Evolutionary conservation across 371 early-diverging fungal species (phyloP).

Genomic region (Mortierella sp.): DNA sequence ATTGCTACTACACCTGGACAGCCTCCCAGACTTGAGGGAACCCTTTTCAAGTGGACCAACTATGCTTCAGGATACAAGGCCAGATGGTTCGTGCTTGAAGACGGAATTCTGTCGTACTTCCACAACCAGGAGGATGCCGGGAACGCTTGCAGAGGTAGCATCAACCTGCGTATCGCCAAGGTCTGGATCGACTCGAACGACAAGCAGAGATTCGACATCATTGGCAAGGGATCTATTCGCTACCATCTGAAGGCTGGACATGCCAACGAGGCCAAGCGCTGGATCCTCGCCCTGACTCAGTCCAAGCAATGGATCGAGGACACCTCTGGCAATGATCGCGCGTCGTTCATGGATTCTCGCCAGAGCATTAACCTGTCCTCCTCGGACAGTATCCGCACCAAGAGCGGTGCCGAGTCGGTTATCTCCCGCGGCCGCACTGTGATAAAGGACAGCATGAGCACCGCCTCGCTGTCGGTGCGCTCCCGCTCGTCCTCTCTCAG

Average conservation of each 20-base stretch:
- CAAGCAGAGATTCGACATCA: slow-evolving; percentile 79
- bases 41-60: slow-evolving; percentile 87
- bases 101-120: slow-evolving; percentile 82
- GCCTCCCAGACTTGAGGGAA: slow-evolving; percentile 68
- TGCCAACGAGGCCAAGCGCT: slow-evolving; percentile 80
- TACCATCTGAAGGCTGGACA: slow-evolving; percentile 77
- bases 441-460: slow-evolving; percentile 15
- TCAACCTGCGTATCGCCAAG: slow-evolving; percentile 76
- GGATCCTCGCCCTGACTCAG: slow-evolving; percentile 82
- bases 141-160: slow-evolving; percentile 81
- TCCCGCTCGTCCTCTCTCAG: slow-evolving; percentile 49
- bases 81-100: slow-evolving; percentile 85
- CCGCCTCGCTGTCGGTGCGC: slow-evolving; percentile 19
- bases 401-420: slow-evolving; percentile 12
- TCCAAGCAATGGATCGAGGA: slow-evolving; percentile 75
- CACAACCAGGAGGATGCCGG: slow-evolving; percentile 80
- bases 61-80: slow-evolving; percentile 85
- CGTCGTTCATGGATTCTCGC: slow-evolving; percentile 46
- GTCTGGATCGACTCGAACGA: slow-evolving; percentile 73
- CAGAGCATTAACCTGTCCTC: slow-evolving; percentile 24
- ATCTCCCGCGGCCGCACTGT: slow-evolving; percentile 32
- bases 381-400: slow-evolving; percentile 12
- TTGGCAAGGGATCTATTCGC: slow-evolving; percentile 77
- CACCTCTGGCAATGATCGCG: slow-evolving; percentile 33
- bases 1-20: slow-evolving; percentile 60